phyloP scores from a whole-genome alignment of 345 rosid species.

The Rhizophora apiculata region DNA sequence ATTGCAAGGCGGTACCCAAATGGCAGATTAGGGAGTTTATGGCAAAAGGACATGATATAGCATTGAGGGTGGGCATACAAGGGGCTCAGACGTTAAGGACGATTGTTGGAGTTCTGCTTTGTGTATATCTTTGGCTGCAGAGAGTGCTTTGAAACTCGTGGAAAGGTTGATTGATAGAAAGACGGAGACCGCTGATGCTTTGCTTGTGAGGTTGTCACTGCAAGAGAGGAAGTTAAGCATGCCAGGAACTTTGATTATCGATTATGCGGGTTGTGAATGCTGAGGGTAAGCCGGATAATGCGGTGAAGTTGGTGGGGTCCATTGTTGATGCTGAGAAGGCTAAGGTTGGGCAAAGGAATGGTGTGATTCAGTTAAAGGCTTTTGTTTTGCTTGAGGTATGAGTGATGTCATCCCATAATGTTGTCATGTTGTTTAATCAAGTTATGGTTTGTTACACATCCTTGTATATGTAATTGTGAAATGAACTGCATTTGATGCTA shows the following conservation, averaged over 20 bases:
- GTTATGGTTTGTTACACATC: no score
- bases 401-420: not conserved
- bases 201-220: conserved; percentile 76
- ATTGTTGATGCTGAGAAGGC: conserved; percentile 94
- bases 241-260: conserved; percentile 67
- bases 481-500: no score
- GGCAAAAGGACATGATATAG: conserved; percentile 65
- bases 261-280: conserved; percentile 79
- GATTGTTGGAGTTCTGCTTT: conserved; percentile 67
- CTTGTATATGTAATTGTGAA: no score
- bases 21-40: conserved; percentile 68
- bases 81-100: conserved; percentile 70
- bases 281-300: conserved; percentile 65
- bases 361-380: conserved; percentile 37
- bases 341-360: conserved; percentile 58
- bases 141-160: conserved; percentile 70
- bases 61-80: conserved; percentile 80
- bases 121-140: conserved; percentile 68
- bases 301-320: conserved; percentile 60
- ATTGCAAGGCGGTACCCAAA: conserved; percentile 88
- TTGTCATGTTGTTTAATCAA: no score
- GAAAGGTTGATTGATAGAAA: conserved; percentile 77
- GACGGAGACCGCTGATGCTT: conserved; percentile 70
- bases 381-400: conserved; percentile 3
- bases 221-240: conserved; percentile 77